Conservation (phyloP, 129 eudicot species). For the Gnaphalium uliginosum region DNA sequence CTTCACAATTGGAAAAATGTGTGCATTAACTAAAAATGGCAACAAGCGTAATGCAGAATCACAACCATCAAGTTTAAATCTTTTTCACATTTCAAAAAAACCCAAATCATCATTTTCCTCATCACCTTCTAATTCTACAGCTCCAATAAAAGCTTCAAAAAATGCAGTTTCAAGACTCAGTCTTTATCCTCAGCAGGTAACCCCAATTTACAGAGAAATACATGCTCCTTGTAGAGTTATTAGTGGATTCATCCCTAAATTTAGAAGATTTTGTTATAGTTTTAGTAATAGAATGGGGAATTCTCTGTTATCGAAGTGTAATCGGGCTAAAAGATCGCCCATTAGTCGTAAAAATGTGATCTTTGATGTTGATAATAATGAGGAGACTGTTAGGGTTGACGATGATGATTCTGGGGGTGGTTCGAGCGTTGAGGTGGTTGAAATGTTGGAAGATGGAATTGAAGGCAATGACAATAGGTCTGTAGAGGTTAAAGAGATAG, state of each 20-base stretch:
- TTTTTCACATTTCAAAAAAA: slow-evolving; percentile 46
- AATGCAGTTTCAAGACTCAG: slow-evolving; percentile 29
- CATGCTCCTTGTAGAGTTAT: slow-evolving; percentile 58
- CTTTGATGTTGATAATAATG: slow-evolving; percentile 50
- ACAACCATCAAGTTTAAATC: slow-evolving; percentile 3
- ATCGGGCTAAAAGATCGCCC: slow-evolving; percentile 20
- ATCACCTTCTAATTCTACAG: neutral
- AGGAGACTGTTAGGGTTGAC: slow-evolving; percentile 10
- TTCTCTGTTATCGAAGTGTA: neutral
- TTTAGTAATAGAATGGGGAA: slow-evolving; percentile 26
- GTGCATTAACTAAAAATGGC: slow-evolving; percentile 41
- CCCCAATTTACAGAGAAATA: slow-evolving; percentile 39
- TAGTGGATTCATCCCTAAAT: slow-evolving; percentile 23
- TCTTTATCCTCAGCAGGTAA: slow-evolving; percentile 37
- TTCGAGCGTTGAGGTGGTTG: slow-evolving; percentile 52
- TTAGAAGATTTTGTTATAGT: slow-evolving; percentile 4
- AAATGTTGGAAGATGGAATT: slow-evolving; percentile 36
- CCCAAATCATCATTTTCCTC: slow-evolving; percentile 32
- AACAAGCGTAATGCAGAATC: slow-evolving; percentile 47
- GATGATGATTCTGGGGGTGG: slow-evolving; percentile 27
- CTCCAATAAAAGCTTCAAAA: neutral
- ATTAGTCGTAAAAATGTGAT: slow-evolving; percentile 29
- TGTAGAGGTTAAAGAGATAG: slow-evolving; percentile 29
- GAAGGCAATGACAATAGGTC: slow-evolving; percentile 15
- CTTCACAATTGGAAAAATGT: slow-evolving; percentile 39